Conservation (phyloP, 1,139 yeast species). For the Yamadazyma diddensiae region DNA sequence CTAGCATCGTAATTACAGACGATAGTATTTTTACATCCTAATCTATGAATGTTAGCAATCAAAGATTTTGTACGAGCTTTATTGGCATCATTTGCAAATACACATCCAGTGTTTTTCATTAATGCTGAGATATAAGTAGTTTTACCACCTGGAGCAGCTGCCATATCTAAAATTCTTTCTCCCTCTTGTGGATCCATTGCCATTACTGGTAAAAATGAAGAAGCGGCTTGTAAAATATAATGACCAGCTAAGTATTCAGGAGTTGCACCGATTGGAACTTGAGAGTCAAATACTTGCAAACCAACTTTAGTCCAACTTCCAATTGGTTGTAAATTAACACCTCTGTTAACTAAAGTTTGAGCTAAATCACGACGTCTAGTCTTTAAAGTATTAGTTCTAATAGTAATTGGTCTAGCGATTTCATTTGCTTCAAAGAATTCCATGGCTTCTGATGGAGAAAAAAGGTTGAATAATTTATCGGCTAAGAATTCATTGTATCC, state of each 20-base stretch:
- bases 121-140: constrained; percentile 93
- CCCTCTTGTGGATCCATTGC: constrained; percentile 95
- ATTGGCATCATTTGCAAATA: constrained; percentile 96
- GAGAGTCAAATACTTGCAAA: constrained; percentile 93
- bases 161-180: constrained; percentile 96
- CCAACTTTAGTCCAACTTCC: constrained; percentile 99
- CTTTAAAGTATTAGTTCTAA: constrained; percentile 91
- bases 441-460: constrained; percentile 94
- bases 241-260: constrained; percentile 99
- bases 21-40: constrained; percentile 94
- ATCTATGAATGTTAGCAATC: constrained; percentile 95
- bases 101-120: constrained; percentile 97
- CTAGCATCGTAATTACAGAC: constrained; percentile 98
- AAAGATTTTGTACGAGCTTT: constrained; percentile 94
- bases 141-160: constrained; percentile 99
- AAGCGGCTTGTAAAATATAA: constrained; percentile 96
- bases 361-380: constrained; percentile 96
- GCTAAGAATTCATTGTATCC: constrained; percentile 97
- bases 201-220: constrained; percentile 96
- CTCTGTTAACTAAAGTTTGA: constrained; percentile 91
- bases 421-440: constrained; percentile 99
- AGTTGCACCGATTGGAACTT: constrained; percentile 98
- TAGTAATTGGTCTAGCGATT: constrained; percentile 92
- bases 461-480: constrained; percentile 84
- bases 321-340: constrained; percentile 95